Evolutionary conservation across 1,139 yeast genomes (phyloP).

Genomic region (Hyphopichia khmerensis): DNA sequence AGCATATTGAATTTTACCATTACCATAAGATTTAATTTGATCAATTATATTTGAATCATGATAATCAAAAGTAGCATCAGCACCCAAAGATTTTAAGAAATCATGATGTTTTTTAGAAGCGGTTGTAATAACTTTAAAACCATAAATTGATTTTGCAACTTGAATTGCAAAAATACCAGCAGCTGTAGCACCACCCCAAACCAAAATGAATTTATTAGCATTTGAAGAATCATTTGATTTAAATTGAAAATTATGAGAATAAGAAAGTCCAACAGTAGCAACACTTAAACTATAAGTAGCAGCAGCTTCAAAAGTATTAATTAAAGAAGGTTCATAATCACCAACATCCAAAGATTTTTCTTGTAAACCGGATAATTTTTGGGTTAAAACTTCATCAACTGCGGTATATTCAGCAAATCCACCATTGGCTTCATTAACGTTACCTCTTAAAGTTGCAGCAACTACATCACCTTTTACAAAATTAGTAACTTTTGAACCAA

Average conservation of each 20-base stretch:
- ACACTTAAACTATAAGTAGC: slow-evolving; percentile 56
- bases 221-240: slow-evolving; percentile 5
- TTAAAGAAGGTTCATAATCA: slow-evolving; percentile 26
- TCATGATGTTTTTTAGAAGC: slow-evolving; percentile 49
- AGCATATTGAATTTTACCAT: slow-evolving; percentile 47
- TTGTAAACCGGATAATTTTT: slow-evolving; percentile 24
- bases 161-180: slow-evolving; percentile 58
- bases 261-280: slow-evolving; percentile 43
- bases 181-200: slow-evolving; percentile 68
- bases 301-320: slow-evolving; percentile 59
- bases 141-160: slow-evolving; percentile 49
- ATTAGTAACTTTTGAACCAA: slow-evolving; percentile 53
- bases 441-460: slow-evolving; percentile 25
- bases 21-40: slow-evolving; percentile 44
- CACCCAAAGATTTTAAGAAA: slow-evolving; percentile 51
- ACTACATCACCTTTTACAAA: slow-evolving; percentile 51
- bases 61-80: slow-evolving; percentile 61
- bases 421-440: slow-evolving; percentile 40
- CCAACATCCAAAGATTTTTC: slow-evolving; percentile 14
- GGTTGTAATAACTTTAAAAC: slow-evolving; percentile 53
- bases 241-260: slow-evolving; percentile 20
- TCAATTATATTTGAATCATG: slow-evolving; percentile 51
- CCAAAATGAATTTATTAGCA: slow-evolving; percentile 28
- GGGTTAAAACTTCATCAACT: slow-evolving; percentile 34
- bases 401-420: slow-evolving; percentile 59